Evolutionary conservation across 768 basidiomycete species (phyloP).

Genomic region (Boletus patriciae): DNA sequence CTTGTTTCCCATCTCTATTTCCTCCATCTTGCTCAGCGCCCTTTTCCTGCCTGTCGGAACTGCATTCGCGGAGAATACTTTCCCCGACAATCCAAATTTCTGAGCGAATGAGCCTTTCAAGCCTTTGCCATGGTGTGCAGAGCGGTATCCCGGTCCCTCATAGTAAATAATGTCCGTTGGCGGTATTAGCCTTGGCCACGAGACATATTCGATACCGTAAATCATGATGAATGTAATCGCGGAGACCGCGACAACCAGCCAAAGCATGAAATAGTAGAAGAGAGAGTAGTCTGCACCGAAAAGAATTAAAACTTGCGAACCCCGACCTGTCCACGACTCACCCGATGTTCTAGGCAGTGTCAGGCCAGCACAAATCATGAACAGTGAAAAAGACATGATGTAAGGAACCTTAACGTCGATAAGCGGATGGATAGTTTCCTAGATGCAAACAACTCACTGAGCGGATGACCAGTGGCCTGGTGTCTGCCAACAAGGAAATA

Average conservation of each 20-base stretch:
- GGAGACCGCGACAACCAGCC: constrained; percentile 63
- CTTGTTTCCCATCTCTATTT: constrained; percentile 81
- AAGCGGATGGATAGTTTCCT: neutral
- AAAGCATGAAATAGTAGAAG: constrained; percentile 79
- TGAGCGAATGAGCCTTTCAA: constrained; percentile 41
- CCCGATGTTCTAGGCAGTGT: constrained; percentile 87
- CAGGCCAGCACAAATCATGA: constrained; percentile 85
- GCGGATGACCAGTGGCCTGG: constrained; percentile 78
- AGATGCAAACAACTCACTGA: constrained; percentile 55
- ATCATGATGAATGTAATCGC: constrained; percentile 71
- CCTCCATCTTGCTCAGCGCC: constrained; percentile 48
- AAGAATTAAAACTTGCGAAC: neutral
- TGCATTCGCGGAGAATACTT: constrained; percentile 40
- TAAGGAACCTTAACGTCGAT: constrained; percentile 72
- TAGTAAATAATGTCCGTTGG: constrained; percentile 81
- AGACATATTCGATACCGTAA: constrained; percentile 93
- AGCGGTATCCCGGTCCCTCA: constrained; percentile 83
- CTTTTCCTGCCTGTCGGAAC: constrained; percentile 39
- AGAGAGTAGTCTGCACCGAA: constrained; percentile 71
- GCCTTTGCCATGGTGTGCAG: constrained; percentile 75
- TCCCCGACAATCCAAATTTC: constrained; percentile 36
- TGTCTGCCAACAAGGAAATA: constrained; percentile 72
- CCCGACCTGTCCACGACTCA: constrained; percentile 38
- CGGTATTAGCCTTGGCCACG: constrained; percentile 88
- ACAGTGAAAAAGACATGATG: constrained; percentile 72